These are phyloP conservation scores for Colletotrichum musicola DNA, from an alignment of 2,329 filamentous ascomycete genomes.

Conservation along the genomic window DNA sequence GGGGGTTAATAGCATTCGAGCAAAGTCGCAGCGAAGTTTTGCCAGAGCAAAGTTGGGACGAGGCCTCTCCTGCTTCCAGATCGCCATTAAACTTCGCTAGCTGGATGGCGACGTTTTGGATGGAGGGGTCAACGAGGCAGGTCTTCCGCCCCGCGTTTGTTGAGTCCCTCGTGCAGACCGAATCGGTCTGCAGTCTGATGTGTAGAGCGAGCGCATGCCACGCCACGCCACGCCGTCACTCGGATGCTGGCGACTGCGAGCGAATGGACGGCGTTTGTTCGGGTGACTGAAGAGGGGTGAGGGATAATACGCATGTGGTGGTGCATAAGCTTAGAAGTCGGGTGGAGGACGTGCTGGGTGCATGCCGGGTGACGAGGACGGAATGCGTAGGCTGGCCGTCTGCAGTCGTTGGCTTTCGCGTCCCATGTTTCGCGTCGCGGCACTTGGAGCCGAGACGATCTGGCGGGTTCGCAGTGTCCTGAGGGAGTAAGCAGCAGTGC, in stretches of 20 bases:
- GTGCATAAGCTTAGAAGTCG: neutral
- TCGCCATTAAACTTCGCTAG: neutral
- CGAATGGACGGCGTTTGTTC: conserved; percentile 19
- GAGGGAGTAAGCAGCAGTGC: neutral
- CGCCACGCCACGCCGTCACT: neutral
- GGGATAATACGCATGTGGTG: neutral
- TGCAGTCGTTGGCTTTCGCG: conserved; percentile 17
- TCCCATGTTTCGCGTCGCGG: conserved; percentile 33
- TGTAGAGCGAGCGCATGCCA: conserved; percentile 4
- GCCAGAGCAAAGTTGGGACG: neutral
- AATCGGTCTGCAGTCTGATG: conserved; percentile 9
- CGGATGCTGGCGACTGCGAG: conserved; percentile 19
- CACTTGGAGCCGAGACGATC: conserved; percentile 22
- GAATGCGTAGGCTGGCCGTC: neutral
- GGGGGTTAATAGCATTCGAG: too few species aligned
- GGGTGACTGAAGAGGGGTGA: neutral
- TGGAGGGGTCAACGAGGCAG: neutral
- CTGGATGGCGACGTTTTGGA: neutral
- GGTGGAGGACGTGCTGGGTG: neutral
- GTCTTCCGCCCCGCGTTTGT: neutral
- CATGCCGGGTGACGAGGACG: neutral
- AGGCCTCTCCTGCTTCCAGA: neutral
- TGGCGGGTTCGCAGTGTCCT: neutral
- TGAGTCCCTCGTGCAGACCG: neutral
- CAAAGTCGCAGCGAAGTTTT: neutral